Base-by-base conservation (phyloP, 78 protist species). In the Thecamonas trahens region DNA sequence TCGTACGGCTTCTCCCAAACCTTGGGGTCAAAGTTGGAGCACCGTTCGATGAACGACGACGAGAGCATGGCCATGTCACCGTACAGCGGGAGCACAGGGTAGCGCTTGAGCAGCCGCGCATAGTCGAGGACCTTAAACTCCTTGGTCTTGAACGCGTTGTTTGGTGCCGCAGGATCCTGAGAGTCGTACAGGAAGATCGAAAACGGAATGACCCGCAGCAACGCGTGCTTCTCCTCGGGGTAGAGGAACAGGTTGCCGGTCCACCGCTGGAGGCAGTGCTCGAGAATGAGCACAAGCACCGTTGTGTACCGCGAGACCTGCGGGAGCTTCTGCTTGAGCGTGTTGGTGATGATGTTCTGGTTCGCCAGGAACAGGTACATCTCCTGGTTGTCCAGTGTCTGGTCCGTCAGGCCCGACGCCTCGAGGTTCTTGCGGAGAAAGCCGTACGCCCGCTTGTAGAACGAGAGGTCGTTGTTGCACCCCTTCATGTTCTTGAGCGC, bases 401-500 rank as follows among this genome's bases (percentile, higher is more conserved):
- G 81, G 45, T 80, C 84, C 34, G 77, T n/a, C n/a, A n/a, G n/a
- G n/a, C n/a, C n/a, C n/a, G n/a, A n/a, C 89, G 13, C 64, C 53
- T 15, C 80, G 79, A 22, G 70, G 34, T 72, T 72, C 70, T 9
- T 3, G 65, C 47, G 70, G 1, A 45, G 35, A n/a, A 64, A 74
- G 26, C 34, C 14, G 1, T 18, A 67, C 42, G 31, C 47, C 87
- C 96, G 80, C 79, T 79, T 91, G 75, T 78, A 87, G 53, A 67
- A 29, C 26, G 96, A 47, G 38, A 86, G 83, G 71, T 91, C 96
- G 70, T 91, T 91, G 67, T 76, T 87, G 53, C 84, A 72, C n/a
- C 94, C 86, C 82, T 90, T 91, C 71, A 77, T 75, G 75, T 88
- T 83, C 70, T 90, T 89, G 47, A 91, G 61, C 29, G 80, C 70